Evolutionary conservation across 768 basidiomycete genomes (phyloP).

Genomic region (Hysterangium stoloniferum): DNA sequence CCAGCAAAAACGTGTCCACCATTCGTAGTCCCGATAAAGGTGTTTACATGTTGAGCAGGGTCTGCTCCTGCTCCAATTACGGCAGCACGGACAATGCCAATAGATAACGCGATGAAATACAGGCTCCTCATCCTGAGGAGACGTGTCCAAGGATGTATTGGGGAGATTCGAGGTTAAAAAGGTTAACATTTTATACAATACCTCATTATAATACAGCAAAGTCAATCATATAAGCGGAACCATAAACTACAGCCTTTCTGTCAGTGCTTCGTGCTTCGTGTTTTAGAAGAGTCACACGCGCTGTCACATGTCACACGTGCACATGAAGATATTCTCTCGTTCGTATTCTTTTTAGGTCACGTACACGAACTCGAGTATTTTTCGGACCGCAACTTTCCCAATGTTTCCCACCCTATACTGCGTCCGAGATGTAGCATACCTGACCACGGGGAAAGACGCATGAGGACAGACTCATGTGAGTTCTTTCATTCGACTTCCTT

Average conservation of each 20-base stretch:
- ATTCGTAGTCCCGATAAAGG: constrained; percentile 15
- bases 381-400: too few relatives aligned
- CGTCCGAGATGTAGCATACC: too few relatives aligned
- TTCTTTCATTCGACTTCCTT: not conserved
- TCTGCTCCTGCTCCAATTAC: not conserved
- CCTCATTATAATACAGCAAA: not conserved
- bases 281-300: not conserved
- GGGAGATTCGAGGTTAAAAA: not conserved
- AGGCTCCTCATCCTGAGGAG: not conserved
- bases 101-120: not conserved
- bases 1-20: constrained; percentile 16
- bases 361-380: not conserved
- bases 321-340: too few relatives aligned
- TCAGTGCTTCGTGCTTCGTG: too few relatives aligned
- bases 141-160: not conserved
- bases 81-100: not conserved
- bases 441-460: too few relatives aligned
- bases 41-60: constrained; percentile 10
- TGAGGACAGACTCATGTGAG: not conserved
- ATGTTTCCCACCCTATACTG: too few relatives aligned
- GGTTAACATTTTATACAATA: not conserved
- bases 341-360: not conserved
- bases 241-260: too few relatives aligned
- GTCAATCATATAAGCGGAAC: too few relatives aligned
- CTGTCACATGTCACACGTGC: not conserved